Conservation (phyloP, 176 grass and related monocot genomes). For the Zea luxurians region DNA sequence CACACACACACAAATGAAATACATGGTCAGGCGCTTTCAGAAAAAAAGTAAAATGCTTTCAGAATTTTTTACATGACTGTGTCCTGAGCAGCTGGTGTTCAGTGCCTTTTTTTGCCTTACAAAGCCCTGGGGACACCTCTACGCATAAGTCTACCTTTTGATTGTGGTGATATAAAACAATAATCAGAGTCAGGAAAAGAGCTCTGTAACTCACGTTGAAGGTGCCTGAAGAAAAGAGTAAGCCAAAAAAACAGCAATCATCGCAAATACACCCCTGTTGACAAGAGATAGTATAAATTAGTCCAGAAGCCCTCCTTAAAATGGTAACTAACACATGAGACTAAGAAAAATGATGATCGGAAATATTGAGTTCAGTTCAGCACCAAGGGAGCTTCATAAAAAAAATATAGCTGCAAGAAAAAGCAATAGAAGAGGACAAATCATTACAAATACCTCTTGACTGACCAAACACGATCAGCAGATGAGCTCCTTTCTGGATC, state of each 20-base stretch:
- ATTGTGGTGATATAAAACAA: neutral
- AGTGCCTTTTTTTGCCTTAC: neutral
- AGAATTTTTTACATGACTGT: neutral
- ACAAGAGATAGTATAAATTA: constrained; percentile 27
- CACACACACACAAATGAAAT: neutral
- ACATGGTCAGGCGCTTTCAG: neutral
- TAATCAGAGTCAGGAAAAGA: constrained; percentile 4
- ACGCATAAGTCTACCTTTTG: neutral
- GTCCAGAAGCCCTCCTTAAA: neutral
- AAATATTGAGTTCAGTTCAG: neutral
- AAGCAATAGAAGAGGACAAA: neutral
- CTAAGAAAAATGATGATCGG: constrained; percentile 1
- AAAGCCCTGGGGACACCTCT: neutral
- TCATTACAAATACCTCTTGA: constrained; percentile 64
- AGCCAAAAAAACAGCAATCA: constrained; percentile 95
- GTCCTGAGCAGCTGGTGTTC: neutral
- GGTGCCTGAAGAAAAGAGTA: constrained; percentile 99
- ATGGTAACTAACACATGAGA: constrained; percentile 12
- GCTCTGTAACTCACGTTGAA: constrained; percentile 76
- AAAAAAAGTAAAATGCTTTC: neutral
- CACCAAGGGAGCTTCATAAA: constrained; percentile 1
- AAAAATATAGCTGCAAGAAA: neutral
- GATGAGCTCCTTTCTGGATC: constrained; percentile 76
- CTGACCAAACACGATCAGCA: constrained; percentile 64
- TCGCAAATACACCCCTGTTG: constrained; percentile 89